phyloP scores from a whole-genome alignment of 441 rosid species.

The Syzygium malaccense region DNA sequence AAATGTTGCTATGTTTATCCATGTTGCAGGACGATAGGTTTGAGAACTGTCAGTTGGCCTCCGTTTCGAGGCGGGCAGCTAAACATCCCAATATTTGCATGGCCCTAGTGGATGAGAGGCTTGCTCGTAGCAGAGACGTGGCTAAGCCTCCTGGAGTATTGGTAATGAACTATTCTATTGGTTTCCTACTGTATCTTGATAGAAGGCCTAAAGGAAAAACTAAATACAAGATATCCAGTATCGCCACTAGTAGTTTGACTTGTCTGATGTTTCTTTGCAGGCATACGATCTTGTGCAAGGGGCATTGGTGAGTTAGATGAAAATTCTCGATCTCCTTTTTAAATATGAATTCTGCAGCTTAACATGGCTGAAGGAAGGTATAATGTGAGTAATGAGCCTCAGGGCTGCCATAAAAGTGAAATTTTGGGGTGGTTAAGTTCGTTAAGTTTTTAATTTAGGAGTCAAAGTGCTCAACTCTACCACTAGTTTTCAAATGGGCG shows the following conservation, averaged over 20 bases:
- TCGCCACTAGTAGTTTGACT: background rate
- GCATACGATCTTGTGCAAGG: conserved; percentile 95
- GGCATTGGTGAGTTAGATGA: conserved; percentile 52
- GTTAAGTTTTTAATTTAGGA: background rate
- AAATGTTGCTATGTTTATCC: background rate
- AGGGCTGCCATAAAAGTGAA: background rate
- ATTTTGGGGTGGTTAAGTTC: background rate
- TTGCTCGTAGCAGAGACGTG: conserved; percentile 23
- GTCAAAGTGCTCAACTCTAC: background rate
- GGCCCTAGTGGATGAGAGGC: conserved; percentile 78
- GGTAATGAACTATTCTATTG: conserved; percentile 30
- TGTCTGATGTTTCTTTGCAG: conserved; percentile 32
- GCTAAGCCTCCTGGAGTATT: conserved; percentile 42
- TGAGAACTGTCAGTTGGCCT: conserved; percentile 16
- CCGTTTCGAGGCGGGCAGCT: conserved; percentile 10
- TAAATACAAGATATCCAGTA: background rate
- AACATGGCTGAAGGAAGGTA: background rate
- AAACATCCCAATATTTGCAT: conserved; percentile 26
- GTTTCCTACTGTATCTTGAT: background rate
- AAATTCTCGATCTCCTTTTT: background rate
- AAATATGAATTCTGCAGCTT: background rate
- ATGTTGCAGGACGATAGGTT: conserved; percentile 33
- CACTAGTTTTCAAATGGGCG: background rate
- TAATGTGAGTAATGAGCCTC: background rate
- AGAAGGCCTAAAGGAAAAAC: background rate